Conservation (phyloP, 2,329 filamentous ascomycete species). For the Fusarium papillatum region DNA sequence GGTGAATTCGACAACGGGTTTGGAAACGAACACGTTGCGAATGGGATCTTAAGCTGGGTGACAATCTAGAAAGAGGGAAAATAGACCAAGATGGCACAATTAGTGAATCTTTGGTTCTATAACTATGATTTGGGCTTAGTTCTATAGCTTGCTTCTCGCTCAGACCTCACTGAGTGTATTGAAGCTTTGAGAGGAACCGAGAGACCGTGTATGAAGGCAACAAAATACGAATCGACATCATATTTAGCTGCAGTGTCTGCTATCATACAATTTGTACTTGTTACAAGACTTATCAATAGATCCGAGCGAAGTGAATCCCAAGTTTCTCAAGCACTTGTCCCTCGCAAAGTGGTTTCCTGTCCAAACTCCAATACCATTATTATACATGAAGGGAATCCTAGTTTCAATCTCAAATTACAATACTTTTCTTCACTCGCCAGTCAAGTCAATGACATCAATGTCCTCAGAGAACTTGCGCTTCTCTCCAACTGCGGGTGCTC, state of each 20-base stretch:
- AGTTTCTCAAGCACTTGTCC: background rate
- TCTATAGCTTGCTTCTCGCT: background rate
- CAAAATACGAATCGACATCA: background rate
- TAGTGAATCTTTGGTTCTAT: background rate
- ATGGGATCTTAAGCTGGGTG: background rate
- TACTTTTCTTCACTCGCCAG: conserved; percentile 6
- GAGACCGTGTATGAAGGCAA: background rate
- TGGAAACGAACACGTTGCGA: background rate
- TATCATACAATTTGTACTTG: background rate
- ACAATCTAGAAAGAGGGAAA: background rate
- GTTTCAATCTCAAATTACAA: background rate
- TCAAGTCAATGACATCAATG: conserved; percentile 23
- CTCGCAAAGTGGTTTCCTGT: background rate
- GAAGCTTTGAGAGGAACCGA: background rate
- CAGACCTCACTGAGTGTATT: background rate
- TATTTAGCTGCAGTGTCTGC: background rate
- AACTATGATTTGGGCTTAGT: background rate
- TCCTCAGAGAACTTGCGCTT: conserved; percentile 13
- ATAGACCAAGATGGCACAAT: background rate
- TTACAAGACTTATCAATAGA: background rate
- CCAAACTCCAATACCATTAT: background rate
- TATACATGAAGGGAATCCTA: background rate
- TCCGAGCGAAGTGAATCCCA: background rate
- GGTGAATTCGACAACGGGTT: background rate
- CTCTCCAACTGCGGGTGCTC: background rate